Percentiles rank a stretch among this genome's conserved stretches.
These are phyloP conservation scores for Thelonectria olida DNA, from an alignment of 2,329 filamentous ascomycete genomes.

Conservation along the genomic window DNA sequence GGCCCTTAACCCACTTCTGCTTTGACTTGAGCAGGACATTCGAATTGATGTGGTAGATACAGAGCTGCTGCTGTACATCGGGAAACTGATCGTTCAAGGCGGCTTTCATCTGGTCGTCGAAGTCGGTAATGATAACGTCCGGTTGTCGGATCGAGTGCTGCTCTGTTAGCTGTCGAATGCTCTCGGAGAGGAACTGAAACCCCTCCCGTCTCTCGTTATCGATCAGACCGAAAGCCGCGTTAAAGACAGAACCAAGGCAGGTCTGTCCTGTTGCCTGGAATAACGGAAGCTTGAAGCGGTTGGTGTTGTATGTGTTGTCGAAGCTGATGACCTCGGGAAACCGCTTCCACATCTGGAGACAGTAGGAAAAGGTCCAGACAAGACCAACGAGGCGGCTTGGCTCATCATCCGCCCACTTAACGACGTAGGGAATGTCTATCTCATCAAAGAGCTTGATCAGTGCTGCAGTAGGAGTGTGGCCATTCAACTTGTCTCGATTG, in stretches of 20 bases:
- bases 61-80: conserved; percentile 9
- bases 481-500: conserved; percentile 24
- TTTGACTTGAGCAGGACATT: conserved; percentile 5
- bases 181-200: conserved; percentile 16
- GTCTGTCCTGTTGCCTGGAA: conserved; percentile 12
- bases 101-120: conserved; percentile 10
- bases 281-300: conserved; percentile 21
- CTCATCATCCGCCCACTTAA: conserved; percentile 24
- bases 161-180: conserved; percentile 4
- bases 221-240: conserved; percentile 21
- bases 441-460: conserved; percentile 31
- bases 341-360: conserved; percentile 25
- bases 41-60: conserved; percentile 6
- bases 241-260: conserved; percentile 17
- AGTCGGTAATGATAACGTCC: conserved; percentile 10
- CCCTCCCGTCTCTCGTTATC: conserved; percentile 24
- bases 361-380: conserved; percentile 25
- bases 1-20: not conserved
- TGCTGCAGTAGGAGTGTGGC: conserved; percentile 20
- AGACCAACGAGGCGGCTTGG: conserved; percentile 23
- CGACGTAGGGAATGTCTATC: conserved; percentile 24
- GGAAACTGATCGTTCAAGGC: conserved; percentile 2
- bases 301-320: conserved; percentile 28
- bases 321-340: conserved; percentile 23
- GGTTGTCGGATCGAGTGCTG: not conserved